Evolutionary conservation across 805 yeast genomes (phyloP), one percentile per base, ranked within the genome.

Genomic region (Zygotorulaspora chibaensis): DNA sequence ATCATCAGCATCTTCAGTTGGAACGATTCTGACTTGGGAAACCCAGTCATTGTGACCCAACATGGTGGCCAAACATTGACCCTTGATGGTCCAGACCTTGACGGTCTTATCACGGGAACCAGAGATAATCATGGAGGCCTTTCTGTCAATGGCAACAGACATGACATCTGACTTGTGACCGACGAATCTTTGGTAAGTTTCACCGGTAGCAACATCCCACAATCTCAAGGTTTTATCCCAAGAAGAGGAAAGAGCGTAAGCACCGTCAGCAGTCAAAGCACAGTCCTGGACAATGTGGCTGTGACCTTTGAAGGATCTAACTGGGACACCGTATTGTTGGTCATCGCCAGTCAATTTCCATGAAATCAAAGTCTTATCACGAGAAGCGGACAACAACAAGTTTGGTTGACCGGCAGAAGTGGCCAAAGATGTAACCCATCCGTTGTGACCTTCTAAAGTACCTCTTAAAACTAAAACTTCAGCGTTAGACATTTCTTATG

Each of bases 401-500:
- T 93, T 96, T 77, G 99, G 99, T 83, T 89, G 87, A 72, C 90
- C 89, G 69, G 89, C 85, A 72, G 96, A 84, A 78, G 98, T 93
- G 76, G 98, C 96, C 68, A 93, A 81, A 73, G 96, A 82, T 61
- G 99, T 93, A 70, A 93, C 99, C 98, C 98, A 91, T 70, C 88
- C 88, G 76, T 80, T 81, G 83, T 83, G 88, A 70, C 88, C 96
- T 80, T 91, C 97, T 74, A 93, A 85, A 83, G 98, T 87, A 75
- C 98, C 99, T 84, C 98, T 90, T 75, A 93, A 87, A 76, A 91
- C 96, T 80, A 91, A 83, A 83, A 90, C 95, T 87, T 90, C 97
- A 76, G 80, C 84, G 56, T 62, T 55, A 75, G 89, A 78, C 90
- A 84, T 84, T 68, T 35, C 36, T 33, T n/a, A 13, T 30, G 41